These are phyloP conservation scores for Phytophthora pseudosyringae DNA, from an alignment of 352 stramenopile genomes.

Conservation along the genomic window DNA sequence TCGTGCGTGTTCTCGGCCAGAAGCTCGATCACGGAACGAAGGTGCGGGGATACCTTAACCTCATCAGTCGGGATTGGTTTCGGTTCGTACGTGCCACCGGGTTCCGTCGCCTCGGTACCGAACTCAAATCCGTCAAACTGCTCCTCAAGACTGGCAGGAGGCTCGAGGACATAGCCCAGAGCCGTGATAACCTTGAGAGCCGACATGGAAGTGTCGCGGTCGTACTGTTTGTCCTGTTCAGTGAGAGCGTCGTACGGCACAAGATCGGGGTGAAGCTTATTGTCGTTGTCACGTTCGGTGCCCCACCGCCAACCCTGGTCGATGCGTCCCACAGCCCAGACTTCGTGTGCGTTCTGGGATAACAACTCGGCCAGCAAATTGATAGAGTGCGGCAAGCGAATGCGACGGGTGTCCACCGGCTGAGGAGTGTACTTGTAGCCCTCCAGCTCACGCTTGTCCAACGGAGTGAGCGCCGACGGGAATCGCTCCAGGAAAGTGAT, in stretches of 20 bases:
- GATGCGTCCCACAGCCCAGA: slow-evolving; percentile 79
- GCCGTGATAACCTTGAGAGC: slow-evolving; percentile 83
- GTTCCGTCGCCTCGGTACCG: slow-evolving; percentile 49
- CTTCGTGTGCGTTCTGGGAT: slow-evolving; percentile 81
- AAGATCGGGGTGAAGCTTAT: slow-evolving; percentile 69
- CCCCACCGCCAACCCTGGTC: slow-evolving; percentile 77
- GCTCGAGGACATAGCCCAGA: slow-evolving; percentile 75
- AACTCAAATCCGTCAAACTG: slow-evolving; percentile 63
- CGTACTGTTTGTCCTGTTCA: slow-evolving; percentile 83
- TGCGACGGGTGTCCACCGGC: slow-evolving; percentile 64
- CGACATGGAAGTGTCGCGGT: slow-evolving; percentile 80
- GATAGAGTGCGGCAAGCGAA: slow-evolving; percentile 70
- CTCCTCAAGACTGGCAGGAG: slow-evolving; percentile 44
- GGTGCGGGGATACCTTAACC: slow-evolving; percentile 62
- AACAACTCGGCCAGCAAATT: slow-evolving; percentile 69
- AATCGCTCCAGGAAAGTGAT: slow-evolving; percentile 84
- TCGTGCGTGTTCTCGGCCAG: slow-evolving; percentile 84
- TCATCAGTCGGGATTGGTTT: slow-evolving; percentile 69
- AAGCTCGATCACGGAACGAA: slow-evolving; percentile 77
- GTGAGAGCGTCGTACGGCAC: slow-evolving; percentile 77
- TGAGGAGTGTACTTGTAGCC: slow-evolving; percentile 83
- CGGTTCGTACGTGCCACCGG: slow-evolving; percentile 65
- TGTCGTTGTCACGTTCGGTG: slow-evolving; percentile 67
- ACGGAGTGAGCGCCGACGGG: slow-evolving; percentile 61
- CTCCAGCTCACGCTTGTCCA: slow-evolving; percentile 83